A percentile compares a stretch with the other conserved stretches of the same genome.
phyloP scores from a whole-genome alignment of 106 monocot species.

The Chionographis japonica region DNA sequence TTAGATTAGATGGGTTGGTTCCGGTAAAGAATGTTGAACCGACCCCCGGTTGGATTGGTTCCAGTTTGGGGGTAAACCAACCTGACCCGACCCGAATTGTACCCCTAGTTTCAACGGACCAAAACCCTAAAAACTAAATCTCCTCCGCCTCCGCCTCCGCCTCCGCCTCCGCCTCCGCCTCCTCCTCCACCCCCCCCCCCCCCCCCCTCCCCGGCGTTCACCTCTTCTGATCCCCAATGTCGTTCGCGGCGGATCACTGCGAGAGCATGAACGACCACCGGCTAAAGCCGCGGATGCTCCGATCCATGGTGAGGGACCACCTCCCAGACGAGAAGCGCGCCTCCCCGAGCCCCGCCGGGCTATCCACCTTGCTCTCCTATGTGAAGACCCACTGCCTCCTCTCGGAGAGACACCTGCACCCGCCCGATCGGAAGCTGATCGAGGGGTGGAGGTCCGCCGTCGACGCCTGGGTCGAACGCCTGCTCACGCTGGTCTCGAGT shows the following conservation, averaged over 20 bases:
- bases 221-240: no score
- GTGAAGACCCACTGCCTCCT: conserved; percentile 61
- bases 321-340: conserved; percentile 50
- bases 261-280: conserved; percentile 33
- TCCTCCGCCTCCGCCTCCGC: no score
- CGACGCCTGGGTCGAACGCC: conserved; percentile 70
- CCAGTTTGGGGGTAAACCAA: no score
- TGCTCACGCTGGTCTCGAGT: conserved; percentile 34
- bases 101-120: no score
- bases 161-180: no score
- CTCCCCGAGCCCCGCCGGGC: conserved; percentile 24
- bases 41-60: no score
- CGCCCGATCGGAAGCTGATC: conserved; percentile 21
- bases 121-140: no score
- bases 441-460: conserved; percentile 65
- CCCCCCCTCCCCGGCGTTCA: no score
- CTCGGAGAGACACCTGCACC: conserved; percentile 21
- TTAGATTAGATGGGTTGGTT: no score
- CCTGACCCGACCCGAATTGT: no score
- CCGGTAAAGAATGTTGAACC: no score
- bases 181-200: no score
- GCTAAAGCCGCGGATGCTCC: conserved; percentile 51
- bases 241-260: conserved; percentile 14
- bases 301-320: conserved; percentile 39
- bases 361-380: conserved; percentile 33